Evolutionary conservation across 805 yeast genomes (phyloP), one percentile per base, ranked within the genome.

Genomic region (Kuraishia piskuri): DNA sequence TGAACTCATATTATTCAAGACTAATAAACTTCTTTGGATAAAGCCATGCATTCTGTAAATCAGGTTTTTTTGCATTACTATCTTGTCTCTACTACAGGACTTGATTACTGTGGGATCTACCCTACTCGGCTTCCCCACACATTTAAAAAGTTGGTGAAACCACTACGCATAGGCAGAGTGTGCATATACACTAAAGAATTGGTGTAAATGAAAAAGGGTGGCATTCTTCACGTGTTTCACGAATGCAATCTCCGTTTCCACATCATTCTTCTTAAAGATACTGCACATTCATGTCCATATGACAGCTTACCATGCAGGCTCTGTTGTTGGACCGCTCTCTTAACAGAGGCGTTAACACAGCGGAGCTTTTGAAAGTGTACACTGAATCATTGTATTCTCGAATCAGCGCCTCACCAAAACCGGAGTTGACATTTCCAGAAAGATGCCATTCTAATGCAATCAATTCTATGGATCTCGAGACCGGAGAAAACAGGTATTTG

Each of bases 401-500:
- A 24, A 56, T 67, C 19, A 51, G 70, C 54, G 54, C 58, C 3
- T 59, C 58, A 3, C 57, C 58, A 4, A 50, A 53, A 17, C 65
- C 40, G 14, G 40, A 31, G 14, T 12, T 31, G 40, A n/a, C 61
- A 6, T 78, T 78, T 53, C 81, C 82, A 0, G 52, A 55, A 7
- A 70, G 69, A 51, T 68, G 79, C 50, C 83, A 79, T 60, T 55
- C 62, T 17, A 72, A 72, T 49, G 81, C 88, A 1, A 79, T 88
- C 22, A 86, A 85, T 58, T 68, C 84, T 2, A 65, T 88, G 4
- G 77, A 83, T 1, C 59, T 86, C 19, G 94, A 88, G 53, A 58
- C 61, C 7, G 60, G 63, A 2, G 73, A 73, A 3, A 62, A 69
- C 49, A 68, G 77, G 54, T 83, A 66, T 56, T 58, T 88, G 57